phyloP scores from a whole-genome alignment of 2,329 filamentous ascomycete genomes.

The Knufia fluminis region DNA sequence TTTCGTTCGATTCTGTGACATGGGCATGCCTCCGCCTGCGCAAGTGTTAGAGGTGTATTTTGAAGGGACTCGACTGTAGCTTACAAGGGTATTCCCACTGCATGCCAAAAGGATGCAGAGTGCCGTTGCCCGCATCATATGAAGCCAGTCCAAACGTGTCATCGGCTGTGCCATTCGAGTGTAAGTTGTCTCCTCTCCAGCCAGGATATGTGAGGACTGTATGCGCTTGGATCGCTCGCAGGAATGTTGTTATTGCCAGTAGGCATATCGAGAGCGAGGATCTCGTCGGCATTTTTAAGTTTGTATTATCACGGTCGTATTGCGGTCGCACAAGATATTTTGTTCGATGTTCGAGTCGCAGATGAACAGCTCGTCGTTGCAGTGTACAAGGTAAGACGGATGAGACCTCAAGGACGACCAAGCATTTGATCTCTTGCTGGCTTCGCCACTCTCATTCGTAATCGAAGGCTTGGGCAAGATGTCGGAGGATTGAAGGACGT shows the following conservation, averaged over 20 bases:
- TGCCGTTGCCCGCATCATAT: slow-evolving; percentile 34
- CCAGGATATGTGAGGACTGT: slow-evolving; percentile 79
- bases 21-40: slow-evolving; percentile 71
- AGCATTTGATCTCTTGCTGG: slow-evolving; percentile 1
- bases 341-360: background rate
- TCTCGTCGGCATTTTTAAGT: slow-evolving; percentile 13
- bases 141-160: slow-evolving; percentile 41
- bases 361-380: background rate
- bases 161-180: slow-evolving; percentile 56
- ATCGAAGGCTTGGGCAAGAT: background rate
- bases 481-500: background rate
- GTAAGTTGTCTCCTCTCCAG: slow-evolving; percentile 77
- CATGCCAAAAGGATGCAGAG: slow-evolving; percentile 72
- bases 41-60: slow-evolving; percentile 7
- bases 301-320: background rate
- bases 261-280: slow-evolving; percentile 11
- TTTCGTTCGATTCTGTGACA: slow-evolving; percentile 73
- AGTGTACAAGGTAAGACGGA: background rate
- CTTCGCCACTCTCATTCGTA: too few relatives aligned
- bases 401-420: background rate
- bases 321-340: background rate
- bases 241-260: slow-evolving; percentile 28
- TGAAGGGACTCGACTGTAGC: slow-evolving; percentile 28
- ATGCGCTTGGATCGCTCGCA: slow-evolving; percentile 44
- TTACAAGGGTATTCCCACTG: slow-evolving; percentile 93